A percentile compares a stretch with the other conserved stretches of the same genome.
These are phyloP conservation scores for Psidium guajava DNA, from an alignment of 345 rosid genomes.

Conservation along the genomic window DNA sequence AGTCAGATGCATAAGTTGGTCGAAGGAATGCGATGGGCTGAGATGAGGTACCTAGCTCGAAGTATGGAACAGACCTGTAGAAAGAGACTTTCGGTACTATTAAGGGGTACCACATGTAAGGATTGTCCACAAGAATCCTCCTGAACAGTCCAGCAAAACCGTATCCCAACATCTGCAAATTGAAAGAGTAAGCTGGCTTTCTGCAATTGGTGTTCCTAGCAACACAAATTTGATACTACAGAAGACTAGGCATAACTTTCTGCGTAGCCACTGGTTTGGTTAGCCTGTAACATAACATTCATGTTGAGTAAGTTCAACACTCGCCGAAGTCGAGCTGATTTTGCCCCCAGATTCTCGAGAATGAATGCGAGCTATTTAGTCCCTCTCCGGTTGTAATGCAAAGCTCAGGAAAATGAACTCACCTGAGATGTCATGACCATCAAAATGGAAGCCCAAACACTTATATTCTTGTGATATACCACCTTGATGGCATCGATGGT, in stretches of 20 bases:
- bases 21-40: neutral
- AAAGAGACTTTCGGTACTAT: constrained; percentile 43
- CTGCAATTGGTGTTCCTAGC: neutral
- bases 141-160: constrained; percentile 58
- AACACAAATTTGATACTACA: neutral
- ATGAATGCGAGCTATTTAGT: neutral
- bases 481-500: constrained; percentile 21
- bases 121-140: constrained; percentile 35
- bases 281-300: neutral
- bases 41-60: neutral
- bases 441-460: constrained; percentile 25
- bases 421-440: constrained; percentile 74
- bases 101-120: constrained; percentile 58
- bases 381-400: neutral
- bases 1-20: neutral
- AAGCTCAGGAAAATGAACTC: neutral
- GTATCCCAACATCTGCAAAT: constrained; percentile 36
- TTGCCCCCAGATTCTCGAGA: neutral
- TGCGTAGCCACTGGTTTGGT: neutral
- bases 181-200: neutral
- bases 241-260: neutral
- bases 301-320: neutral
- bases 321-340: neutral
- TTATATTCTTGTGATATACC: constrained; percentile 12
- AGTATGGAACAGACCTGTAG: constrained; percentile 8